Evolutionary conservation across 345 rosid species (phyloP).

Genomic region (Streptanthus diversifolius): DNA sequence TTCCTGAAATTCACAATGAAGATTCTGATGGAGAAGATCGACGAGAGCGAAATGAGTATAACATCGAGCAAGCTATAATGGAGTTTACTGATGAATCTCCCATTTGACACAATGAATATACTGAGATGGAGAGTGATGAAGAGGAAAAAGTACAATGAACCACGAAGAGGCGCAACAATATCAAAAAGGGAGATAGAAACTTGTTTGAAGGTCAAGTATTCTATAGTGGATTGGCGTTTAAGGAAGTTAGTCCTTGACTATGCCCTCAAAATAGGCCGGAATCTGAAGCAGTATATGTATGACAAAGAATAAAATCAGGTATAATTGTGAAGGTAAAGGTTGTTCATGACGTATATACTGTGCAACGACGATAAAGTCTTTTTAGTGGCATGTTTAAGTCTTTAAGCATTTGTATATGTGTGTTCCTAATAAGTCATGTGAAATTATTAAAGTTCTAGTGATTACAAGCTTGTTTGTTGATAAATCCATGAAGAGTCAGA

Average conservation of each 20-base stretch:
- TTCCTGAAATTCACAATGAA: not conserved
- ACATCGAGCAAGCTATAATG: not conserved
- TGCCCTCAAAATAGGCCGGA: too few relatives aligned
- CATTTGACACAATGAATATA: not conserved
- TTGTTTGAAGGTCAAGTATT: not conserved
- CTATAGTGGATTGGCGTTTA: too few relatives aligned
- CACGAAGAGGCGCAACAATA: not conserved
- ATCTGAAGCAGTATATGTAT: too few relatives aligned
- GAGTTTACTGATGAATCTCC: not conserved
- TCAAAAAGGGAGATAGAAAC: not conserved
- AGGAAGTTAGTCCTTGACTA: too few relatives aligned
- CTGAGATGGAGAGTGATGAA: not conserved
- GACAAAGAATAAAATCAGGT: not conserved
- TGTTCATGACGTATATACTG: not conserved
- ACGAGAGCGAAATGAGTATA: not conserved
- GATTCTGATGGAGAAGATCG: not conserved
- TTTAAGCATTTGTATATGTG: too few relatives aligned
- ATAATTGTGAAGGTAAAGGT: not conserved
- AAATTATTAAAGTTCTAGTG: too few relatives aligned
- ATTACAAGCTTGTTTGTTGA: too few relatives aligned
- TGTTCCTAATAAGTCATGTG: too few relatives aligned
- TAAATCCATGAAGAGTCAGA: too few relatives aligned
- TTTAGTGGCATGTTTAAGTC: not conserved
- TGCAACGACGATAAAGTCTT: not conserved
- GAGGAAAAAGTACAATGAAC: not conserved